A percentile compares a stretch with the other conserved stretches of the same genome.
Evolutionary conservation across 352 stramenopile genomes (phyloP).

Genomic region (Globisporangium mamillatum): DNA sequence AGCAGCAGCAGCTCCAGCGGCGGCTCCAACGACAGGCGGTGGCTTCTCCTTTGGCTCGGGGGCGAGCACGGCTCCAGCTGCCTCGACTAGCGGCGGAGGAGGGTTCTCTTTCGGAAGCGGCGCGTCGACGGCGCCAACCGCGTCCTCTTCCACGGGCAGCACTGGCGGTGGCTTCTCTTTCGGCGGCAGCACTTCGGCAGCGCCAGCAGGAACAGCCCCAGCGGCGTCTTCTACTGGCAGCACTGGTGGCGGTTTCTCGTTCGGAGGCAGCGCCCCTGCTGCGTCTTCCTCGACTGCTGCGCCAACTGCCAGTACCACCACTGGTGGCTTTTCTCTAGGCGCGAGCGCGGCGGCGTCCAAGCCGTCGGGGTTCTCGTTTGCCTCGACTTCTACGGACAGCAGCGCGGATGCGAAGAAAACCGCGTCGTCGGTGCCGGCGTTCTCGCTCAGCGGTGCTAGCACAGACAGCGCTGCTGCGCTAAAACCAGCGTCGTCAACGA

Average conservation of each 20-base stretch:
- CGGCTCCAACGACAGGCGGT: conserved; percentile 3
- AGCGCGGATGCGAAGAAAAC: conserved; percentile 5
- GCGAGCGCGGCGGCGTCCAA: conserved; percentile 1
- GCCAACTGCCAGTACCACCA: background rate
- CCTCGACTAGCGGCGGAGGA: background rate
- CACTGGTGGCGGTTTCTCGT: conserved; percentile 13
- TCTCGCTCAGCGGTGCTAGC: conserved; percentile 24
- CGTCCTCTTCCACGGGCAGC: background rate
- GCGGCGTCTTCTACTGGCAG: background rate
- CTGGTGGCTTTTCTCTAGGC: conserved; percentile 9
- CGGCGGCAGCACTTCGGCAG: background rate
- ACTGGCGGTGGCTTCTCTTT: conserved; percentile 3
- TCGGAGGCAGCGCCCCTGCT: conserved; percentile 2
- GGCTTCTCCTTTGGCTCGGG: background rate
- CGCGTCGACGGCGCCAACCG: background rate
- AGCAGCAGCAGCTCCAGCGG: conserved; percentile 8
- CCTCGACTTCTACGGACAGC: conserved; percentile 3
- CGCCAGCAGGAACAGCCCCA: conserved; percentile 1
- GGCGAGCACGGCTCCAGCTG: background rate
- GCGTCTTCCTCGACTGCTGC: background rate
- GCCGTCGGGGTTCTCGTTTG: conserved; percentile 3
- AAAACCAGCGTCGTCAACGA: background rate
- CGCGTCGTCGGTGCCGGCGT: conserved; percentile 10
- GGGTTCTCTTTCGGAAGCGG: conserved; percentile 38
- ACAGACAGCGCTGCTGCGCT: conserved; percentile 10